A percentile compares a stretch with the other conserved stretches of the same genome.
These are phyloP conservation scores for Ceratorhiza oryzae-sativae DNA, from an alignment of 1,284 basidiomycete genomes.

Conservation along the genomic window DNA sequence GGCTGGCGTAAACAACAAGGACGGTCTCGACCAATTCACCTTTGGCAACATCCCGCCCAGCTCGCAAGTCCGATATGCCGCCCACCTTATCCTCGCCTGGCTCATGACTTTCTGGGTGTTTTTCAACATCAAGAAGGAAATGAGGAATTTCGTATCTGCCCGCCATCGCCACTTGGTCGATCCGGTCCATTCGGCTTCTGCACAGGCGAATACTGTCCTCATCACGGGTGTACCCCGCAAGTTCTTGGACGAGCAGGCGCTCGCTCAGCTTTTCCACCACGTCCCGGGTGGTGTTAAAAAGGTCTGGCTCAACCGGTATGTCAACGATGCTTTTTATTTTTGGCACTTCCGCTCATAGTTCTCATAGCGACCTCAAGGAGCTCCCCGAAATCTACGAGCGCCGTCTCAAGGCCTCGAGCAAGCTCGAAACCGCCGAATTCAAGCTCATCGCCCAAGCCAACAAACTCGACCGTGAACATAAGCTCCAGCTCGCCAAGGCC, in stretches of 20 bases:
- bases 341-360: neutral
- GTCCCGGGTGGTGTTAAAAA: conserved; percentile 79
- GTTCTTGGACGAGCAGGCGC: conserved; percentile 64
- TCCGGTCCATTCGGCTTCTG: conserved; percentile 64
- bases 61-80: conserved; percentile 53
- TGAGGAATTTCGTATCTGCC: conserved; percentile 67
- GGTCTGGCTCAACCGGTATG: conserved; percentile 74
- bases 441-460: conserved; percentile 63
- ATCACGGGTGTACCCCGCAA: conserved; percentile 75
- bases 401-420: conserved; percentile 62
- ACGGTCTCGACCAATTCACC: conserved; percentile 59
- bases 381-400: conserved; percentile 69
- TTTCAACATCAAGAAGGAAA: conserved; percentile 71
- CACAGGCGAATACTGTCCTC: conserved; percentile 80
- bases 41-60: conserved; percentile 54
- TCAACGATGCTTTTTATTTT: neutral
- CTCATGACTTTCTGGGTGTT: conserved; percentile 64
- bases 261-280: conserved; percentile 69
- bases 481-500: conserved; percentile 45
- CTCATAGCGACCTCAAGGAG: conserved; percentile 58
- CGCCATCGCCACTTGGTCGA: conserved; percentile 75
- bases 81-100: conserved; percentile 56
- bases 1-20: conserved; percentile 53
- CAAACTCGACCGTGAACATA: conserved; percentile 50
- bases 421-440: conserved; percentile 71